Base-by-base conservation (phyloP, 2,329 filamentous ascomycete genomes). In the Aureobasidium leucospermi region DNA sequence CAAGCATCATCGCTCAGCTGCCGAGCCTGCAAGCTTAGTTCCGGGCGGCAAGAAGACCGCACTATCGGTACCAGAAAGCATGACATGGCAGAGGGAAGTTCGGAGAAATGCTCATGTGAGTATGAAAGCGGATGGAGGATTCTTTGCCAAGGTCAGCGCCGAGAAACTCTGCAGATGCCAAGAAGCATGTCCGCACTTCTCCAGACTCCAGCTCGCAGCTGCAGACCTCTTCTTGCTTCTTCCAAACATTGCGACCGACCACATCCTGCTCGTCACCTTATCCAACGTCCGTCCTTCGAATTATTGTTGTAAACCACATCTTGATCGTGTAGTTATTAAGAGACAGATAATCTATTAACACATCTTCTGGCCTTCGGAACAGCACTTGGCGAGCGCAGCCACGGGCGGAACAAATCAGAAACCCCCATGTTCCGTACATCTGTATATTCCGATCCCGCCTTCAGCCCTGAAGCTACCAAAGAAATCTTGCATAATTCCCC, bases 341-440 rank as follows among this genome's bases (percentile, higher is more conserved):
- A 23, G 23, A 23, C 23, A 23, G 2, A 23, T 23, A 3, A 5
- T 36, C 4, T 2, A 13, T 2, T 1, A 4, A 8, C 34, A 13
- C 13, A 8, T 36, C 34, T 36, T 36, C 34, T 36, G 34, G 34
- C 8, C 4, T 36, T 23, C 23, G 23, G 23, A 23, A 41, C 10
- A 41, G 38, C 23, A 23, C 48, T 52, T 52, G 48, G 48, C 48
- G 47, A 41, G 36, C 23, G 23, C 48, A 52, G 48, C 48, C 48
- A 52, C 48, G 34, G 29, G 13, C 48, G 36, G 36, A 52, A 16
- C 15, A 52, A 8, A n/a, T 4, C 4, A 39, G 28, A 51, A 34
- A n/a, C 32, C 38, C 34, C 34, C 19, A 10, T 39, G 48, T 51
- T 31, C 9, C 48, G 36, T 6, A 31, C 13, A 16, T 13, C 15